Evolutionary conservation across 139 green algal species (phyloP).

Genomic region (Chlorella vulgaris): DNA sequence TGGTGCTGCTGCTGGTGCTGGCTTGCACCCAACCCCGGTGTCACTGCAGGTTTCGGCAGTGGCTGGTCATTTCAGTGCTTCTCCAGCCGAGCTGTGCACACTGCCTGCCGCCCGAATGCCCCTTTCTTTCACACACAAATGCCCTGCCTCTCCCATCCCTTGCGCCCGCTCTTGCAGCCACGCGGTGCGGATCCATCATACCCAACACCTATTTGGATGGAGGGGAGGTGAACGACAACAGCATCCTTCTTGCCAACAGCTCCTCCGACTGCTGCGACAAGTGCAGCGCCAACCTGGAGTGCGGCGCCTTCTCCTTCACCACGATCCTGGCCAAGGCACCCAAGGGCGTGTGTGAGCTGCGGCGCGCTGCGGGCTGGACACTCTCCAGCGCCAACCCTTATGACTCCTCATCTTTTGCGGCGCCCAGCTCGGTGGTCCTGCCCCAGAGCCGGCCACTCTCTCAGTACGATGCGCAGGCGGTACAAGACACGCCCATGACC

Average conservation of each 20-base stretch:
- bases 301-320: neutral
- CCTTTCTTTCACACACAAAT: too few relatives aligned
- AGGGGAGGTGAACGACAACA: neutral
- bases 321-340: neutral
- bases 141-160: too few relatives aligned
- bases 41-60: too few relatives aligned
- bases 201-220: neutral
- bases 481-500: neutral
- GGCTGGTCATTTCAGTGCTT: too few relatives aligned
- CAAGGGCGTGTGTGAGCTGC: neutral
- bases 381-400: neutral
- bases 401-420: neutral
- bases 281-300: neutral
- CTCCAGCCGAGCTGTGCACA: too few relatives aligned
- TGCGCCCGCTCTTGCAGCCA: too few relatives aligned
- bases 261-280: neutral
- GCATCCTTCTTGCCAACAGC: neutral
- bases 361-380: neutral
- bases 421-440: neutral
- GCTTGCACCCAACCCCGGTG: too few relatives aligned
- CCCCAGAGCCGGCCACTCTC: neutral
- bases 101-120: too few relatives aligned
- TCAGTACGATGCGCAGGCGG: neutral
- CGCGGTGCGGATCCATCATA: too few relatives aligned
- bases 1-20: too few relatives aligned